Conservation (phyloP, 2,329 filamentous ascomycete species). For the Trichoderma simmonsii region DNA sequence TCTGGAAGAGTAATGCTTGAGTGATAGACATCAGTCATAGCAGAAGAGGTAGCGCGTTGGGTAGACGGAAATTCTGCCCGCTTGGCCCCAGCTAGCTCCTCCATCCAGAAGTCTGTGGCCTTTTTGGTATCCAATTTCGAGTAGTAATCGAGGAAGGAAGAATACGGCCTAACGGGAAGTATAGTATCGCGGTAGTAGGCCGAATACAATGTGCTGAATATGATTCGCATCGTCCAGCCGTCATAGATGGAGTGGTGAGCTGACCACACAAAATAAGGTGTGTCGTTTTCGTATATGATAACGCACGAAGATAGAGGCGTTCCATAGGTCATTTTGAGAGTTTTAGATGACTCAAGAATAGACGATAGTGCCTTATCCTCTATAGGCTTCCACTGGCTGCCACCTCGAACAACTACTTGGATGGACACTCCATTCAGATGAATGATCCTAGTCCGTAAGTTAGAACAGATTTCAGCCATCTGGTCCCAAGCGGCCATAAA, state of each 20-base stretch:
- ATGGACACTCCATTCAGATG: neutral
- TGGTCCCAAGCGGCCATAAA: slow-evolving; percentile 20
- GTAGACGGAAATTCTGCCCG: slow-evolving; percentile 16
- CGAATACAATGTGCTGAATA: slow-evolving; percentile 18
- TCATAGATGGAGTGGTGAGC: slow-evolving; percentile 31
- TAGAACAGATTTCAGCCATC: neutral
- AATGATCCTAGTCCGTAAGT: slow-evolving; percentile 22
- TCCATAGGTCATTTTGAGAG: neutral
- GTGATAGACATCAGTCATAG: neutral
- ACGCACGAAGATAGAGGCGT: neutral
- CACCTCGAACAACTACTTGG: neutral
- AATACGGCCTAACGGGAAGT: neutral
- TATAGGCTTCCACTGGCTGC: neutral
- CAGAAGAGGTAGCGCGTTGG: neutral
- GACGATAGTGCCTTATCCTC: neutral
- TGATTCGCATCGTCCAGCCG: slow-evolving; percentile 26
- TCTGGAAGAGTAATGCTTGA: neutral
- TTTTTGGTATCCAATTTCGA: slow-evolving; percentile 26
- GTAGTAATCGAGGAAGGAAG: slow-evolving; percentile 25
- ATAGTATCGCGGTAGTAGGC: neutral
- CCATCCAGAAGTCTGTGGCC: slow-evolving; percentile 13
- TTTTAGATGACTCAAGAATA: neutral
- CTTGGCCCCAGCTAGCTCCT: slow-evolving; percentile 15
- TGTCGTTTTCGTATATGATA: neutral
- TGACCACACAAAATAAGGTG: slow-evolving; percentile 25